A percentile compares a stretch with the other conserved stretches of the same genome.
Conservation (phyloP, 139 green algal species). For the Trebouxia sp. region DNA sequence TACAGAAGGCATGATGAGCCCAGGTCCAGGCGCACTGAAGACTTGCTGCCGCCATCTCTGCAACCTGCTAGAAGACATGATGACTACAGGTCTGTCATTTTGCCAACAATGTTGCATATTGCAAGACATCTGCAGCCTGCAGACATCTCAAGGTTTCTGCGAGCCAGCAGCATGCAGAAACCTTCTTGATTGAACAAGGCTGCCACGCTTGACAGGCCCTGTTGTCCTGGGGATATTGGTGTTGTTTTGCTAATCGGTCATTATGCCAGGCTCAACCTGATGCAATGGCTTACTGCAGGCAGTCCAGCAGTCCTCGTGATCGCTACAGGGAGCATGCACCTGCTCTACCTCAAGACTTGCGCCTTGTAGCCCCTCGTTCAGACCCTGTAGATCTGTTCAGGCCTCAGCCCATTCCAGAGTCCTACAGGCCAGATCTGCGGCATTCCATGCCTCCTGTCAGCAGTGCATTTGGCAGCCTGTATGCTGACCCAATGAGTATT, state of each 20-base stretch:
- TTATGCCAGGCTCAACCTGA: too few species aligned
- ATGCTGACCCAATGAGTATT: not conserved
- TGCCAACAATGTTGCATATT: not conserved
- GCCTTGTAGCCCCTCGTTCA: not conserved
- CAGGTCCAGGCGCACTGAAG: not conserved
- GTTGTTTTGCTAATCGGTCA: too few species aligned
- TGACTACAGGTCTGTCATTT: not conserved
- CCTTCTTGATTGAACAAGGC: too few species aligned
- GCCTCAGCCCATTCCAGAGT: not conserved
- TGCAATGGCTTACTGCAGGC: not conserved
- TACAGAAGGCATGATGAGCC: not conserved
- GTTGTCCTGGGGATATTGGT: too few species aligned
- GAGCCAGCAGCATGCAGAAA: too few species aligned
- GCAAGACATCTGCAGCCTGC: too few species aligned
- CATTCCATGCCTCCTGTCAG: not conserved
- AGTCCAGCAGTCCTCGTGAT: not conserved
- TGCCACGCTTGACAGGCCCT: too few species aligned
- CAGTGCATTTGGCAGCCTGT: not conserved
- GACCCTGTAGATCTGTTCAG: not conserved
- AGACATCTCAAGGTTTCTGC: too few species aligned
- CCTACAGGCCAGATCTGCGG: not conserved
- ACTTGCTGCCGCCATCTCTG: not conserved
- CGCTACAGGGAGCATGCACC: not conserved
- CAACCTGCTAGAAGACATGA: not conserved
- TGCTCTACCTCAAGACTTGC: not conserved